Conservation (phyloP, 2,329 filamentous ascomycete species). For the Dryadomyces quercus-mongolicae region DNA sequence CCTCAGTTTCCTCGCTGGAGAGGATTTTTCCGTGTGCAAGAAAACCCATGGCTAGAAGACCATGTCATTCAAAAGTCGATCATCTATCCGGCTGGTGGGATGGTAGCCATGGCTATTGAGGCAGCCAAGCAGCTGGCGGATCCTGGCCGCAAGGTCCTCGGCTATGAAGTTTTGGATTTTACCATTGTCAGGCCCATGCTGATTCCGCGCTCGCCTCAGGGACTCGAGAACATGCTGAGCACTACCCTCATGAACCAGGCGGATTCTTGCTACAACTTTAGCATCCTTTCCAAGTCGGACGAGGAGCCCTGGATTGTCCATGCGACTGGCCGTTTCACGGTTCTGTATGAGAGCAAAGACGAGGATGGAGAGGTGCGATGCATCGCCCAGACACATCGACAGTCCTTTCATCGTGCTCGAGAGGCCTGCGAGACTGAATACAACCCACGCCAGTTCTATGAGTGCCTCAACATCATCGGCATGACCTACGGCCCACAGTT, state of each 20-base stretch:
- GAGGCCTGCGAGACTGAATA: slow-evolving; percentile 20
- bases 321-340: slow-evolving; percentile 20
- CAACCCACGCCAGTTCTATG: slow-evolving; percentile 34
- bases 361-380: neutral
- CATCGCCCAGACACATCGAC: neutral
- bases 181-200: slow-evolving; percentile 13
- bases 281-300: slow-evolving; percentile 32
- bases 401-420: slow-evolving; percentile 15
- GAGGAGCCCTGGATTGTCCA: slow-evolving; percentile 26
- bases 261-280: slow-evolving; percentile 8
- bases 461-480: slow-evolving; percentile 35
- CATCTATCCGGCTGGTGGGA: slow-evolving; percentile 24
- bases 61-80: slow-evolving; percentile 26
- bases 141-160: neutral
- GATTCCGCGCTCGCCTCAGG: slow-evolving; percentile 14
- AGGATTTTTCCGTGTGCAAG: slow-evolving; percentile 26
- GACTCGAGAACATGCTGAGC: slow-evolving; percentile 37
- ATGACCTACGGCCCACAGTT: slow-evolving; percentile 39
- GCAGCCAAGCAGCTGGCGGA: slow-evolving; percentile 18
- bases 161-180: slow-evolving; percentile 11
- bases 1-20: slow-evolving; percentile 27
- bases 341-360: slow-evolving; percentile 7
- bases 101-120: slow-evolving; percentile 26
- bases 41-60: slow-evolving; percentile 32
- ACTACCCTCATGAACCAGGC: slow-evolving; percentile 19